Evolutionary conservation across 495 filamentous ascomycete genomes (phyloP), one percentile per base, ranked within the genome.

Genomic region (Penicillium bialowiezense): DNA sequence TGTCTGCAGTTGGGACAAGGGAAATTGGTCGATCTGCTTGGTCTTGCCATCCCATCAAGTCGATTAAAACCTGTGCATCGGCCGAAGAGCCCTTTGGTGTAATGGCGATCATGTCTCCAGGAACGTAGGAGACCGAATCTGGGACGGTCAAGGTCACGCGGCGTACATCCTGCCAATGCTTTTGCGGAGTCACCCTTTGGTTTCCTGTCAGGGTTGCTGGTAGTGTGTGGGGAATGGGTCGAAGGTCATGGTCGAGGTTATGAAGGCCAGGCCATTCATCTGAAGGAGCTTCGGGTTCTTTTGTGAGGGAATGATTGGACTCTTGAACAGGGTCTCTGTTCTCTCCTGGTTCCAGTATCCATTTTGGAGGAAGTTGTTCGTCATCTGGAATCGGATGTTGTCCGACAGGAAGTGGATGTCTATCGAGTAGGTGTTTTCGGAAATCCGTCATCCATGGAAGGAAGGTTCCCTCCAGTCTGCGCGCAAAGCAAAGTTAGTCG

Each of bases 111-210:
- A 87, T 81, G 48, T 93, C 86, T 3, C 92, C 91, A 0, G 95
- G 90, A 0, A 58, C 55, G 47, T 85, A 82, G 0, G 62, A 49
- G 12, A 79, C 50, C 1, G 63, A 53, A 8, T 72, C 61, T 0
- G 72, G 51, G 2, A 84, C 62, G 0, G 73, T 72, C 13, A 96
- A 71, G 1, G 62, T 65, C n/a, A 97, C 68, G 41, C 84, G 80
- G 2, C 93, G 85, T 24, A 97, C 93, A 73, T 97, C 95, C 65
- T 99, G 93, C 86, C 90, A 97, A 65, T 99, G 93, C 6, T 64
- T 70, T 6, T 54, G 35, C 2, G 91, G 81, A 0, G 93, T 97
- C 1, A 95, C 59, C 23, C 91, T 80, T n/a, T 67, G 64, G 60
- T 96, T 95, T 18, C 71, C 48, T 0, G 61, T 58, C 6, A 80